Conservation (phyloP, 805 yeast genomes). For the Saturnispora quitensis region DNA sequence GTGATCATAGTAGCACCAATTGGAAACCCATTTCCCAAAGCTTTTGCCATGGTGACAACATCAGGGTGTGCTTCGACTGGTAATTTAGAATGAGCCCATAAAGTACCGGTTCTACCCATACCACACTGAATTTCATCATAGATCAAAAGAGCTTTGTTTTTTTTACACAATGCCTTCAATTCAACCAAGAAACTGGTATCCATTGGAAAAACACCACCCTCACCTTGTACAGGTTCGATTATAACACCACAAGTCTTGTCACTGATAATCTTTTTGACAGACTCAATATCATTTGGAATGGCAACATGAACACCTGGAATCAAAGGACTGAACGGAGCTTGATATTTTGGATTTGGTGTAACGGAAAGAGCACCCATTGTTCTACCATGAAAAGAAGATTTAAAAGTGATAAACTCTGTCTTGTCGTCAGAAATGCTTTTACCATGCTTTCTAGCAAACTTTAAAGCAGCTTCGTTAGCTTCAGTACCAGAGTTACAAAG, state of each 20-base stretch:
- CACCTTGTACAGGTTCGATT: constrained; percentile 96
- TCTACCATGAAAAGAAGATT: constrained; percentile 90
- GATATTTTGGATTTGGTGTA: constrained; percentile 89
- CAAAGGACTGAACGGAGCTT: constrained; percentile 82
- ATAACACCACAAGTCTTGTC: constrained; percentile 83
- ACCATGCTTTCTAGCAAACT: constrained; percentile 73
- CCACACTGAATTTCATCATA: constrained; percentile 98
- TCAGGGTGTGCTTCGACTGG: constrained; percentile 88
- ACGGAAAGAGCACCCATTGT: constrained; percentile 89
- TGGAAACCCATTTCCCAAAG: constrained; percentile 94
- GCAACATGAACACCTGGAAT: constrained; percentile 83
- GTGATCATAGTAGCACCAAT: constrained; percentile 89
- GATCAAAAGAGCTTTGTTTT: constrained; percentile 66
- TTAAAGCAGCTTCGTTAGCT: constrained; percentile 40
- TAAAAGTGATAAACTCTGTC: constrained; percentile 76
- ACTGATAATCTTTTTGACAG: constrained; percentile 47
- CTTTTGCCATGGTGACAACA: constrained; percentile 89
- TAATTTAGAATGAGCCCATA: constrained; percentile 84
- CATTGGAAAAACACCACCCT: constrained; percentile 83
- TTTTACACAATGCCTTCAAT: constrained; percentile 56
- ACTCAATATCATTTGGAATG: constrained; percentile 46
- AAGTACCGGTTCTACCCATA: constrained; percentile 79
- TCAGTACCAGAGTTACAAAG: constrained; percentile 46
- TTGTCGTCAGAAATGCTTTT: constrained; percentile 45
- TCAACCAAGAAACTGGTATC: constrained; percentile 53